These are phyloP conservation scores for Sutorius eximius DNA, from an alignment of 1,284 basidiomycete genomes.

Conservation along the genomic window DNA sequence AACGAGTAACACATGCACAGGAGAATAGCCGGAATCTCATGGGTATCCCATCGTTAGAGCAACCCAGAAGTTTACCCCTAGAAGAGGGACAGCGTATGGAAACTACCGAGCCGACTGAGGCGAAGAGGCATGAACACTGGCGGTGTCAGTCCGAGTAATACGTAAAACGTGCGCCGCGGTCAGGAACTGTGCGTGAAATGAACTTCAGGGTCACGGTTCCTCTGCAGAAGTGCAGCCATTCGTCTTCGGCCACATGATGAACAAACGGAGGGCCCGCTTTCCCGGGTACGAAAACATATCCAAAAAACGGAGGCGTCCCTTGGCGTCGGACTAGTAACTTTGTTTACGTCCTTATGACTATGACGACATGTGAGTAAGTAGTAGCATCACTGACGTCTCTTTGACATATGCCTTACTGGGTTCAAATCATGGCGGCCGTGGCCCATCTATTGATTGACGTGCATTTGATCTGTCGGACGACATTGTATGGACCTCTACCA, in stretches of 20 bases:
- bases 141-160: constrained; percentile 20
- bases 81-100: background rate
- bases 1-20: background rate
- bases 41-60: background rate
- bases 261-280: constrained; percentile 1
- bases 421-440: constrained; percentile 4
- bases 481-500: background rate
- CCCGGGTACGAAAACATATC: constrained; percentile 3
- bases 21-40: background rate
- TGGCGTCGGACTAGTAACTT: background rate
- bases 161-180: constrained; percentile 12
- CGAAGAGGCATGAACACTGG: constrained; percentile 1
- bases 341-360: background rate
- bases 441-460: constrained; percentile 22
- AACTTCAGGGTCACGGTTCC: constrained; percentile 12
- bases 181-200: constrained; percentile 16
- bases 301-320: background rate
- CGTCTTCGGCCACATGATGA: constrained; percentile 6
- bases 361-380: background rate
- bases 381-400: background rate
- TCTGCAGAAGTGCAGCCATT: constrained; percentile 6
- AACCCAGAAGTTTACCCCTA: background rate
- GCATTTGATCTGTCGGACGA: constrained; percentile 12
- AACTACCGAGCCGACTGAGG: background rate
- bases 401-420: background rate